Conservation (phyloP, 495 filamentous ascomycete genomes). For the Schizothecium vesticola region DNA sequence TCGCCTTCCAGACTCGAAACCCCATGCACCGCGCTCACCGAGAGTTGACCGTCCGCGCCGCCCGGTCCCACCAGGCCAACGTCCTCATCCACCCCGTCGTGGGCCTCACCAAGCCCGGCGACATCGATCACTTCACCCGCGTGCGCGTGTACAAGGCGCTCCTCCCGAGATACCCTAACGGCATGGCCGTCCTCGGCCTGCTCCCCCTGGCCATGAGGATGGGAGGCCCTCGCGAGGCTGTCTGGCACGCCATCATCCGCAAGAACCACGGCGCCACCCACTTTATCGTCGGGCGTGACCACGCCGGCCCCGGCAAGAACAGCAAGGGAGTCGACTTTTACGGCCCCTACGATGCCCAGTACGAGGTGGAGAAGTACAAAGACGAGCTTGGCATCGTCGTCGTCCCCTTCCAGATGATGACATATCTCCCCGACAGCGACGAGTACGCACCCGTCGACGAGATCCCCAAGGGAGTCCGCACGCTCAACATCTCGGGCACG, state of each 20-base stretch:
- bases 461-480: constrained; percentile 75
- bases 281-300: constrained; percentile 98
- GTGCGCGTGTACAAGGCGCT: constrained; percentile 97
- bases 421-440: constrained; percentile 93
- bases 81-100: constrained; percentile 99
- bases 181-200: constrained; percentile 96
- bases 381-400: constrained; percentile 96
- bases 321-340: constrained; percentile 95
- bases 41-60: constrained; percentile 94
- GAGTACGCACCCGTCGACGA: constrained; percentile 92
- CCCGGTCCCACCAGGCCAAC: constrained; percentile 90
- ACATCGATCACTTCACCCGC: constrained; percentile 99
- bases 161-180: constrained; percentile 95
- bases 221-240: constrained; percentile 95
- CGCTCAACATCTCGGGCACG: constrained; percentile 93
- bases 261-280: constrained; percentile 99
- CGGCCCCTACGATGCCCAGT: constrained; percentile 96
- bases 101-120: constrained; percentile 95
- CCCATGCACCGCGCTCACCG: constrained; percentile 98
- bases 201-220: constrained; percentile 97
- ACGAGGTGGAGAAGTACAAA: constrained; percentile 94
- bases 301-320: constrained; percentile 96
- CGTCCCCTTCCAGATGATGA: constrained; percentile 99
- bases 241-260: constrained; percentile 99
- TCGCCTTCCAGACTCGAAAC: constrained; percentile 98